Base-by-base conservation (phyloP, 2,329 filamentous ascomycete genomes). In the Aspergillus intermedius region DNA sequence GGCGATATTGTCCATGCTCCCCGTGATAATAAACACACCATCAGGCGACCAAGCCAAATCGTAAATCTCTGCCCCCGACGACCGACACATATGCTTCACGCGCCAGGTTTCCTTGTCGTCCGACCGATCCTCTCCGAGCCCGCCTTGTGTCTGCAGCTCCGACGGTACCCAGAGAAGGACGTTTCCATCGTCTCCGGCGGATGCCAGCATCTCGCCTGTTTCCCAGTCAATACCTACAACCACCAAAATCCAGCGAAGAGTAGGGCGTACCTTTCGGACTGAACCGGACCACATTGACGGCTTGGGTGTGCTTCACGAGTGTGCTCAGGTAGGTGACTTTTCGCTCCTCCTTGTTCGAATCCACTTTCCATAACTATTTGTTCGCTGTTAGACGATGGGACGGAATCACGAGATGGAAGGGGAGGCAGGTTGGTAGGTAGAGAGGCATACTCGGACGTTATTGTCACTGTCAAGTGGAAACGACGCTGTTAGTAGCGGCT, bases 21-120 rank as follows among this genome's bases (percentile, higher is more conserved):
- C 93, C 21, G 94, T 96, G 60, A 98, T 96, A 74, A 98, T 95
- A 73, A 94, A 93, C 35, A 84, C 77, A 35, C 88, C 90, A 69
- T 98, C 93, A n/a, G 94, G 94, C 44, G 93, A 97, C 94, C 93
- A 98, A 45, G 93, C 93, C 49, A 98, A 75, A 69, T 98, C 93
- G 72, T 98, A 98, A 58, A 98, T 97, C 69, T 98, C 93, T 9
- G 91, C 89, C 32, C 91, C 91, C 2, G 87, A 88, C 42, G 91
- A 95, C 53, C 93, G 83, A 70, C 91, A 97, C 93, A 97, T 97
- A 67, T 95, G 89, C 73, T 95, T 97, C 54, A 91, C 87, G 53
- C 91, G 80, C 93, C 93, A 98, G 57, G 88, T 88, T 71, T 98
- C 93, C 70, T 95, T 95, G 67, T 98, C 93, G 60, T 96, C 93